Conservation (phyloP, 106 monocot genomes). For the Cymbidium sinense region DNA sequence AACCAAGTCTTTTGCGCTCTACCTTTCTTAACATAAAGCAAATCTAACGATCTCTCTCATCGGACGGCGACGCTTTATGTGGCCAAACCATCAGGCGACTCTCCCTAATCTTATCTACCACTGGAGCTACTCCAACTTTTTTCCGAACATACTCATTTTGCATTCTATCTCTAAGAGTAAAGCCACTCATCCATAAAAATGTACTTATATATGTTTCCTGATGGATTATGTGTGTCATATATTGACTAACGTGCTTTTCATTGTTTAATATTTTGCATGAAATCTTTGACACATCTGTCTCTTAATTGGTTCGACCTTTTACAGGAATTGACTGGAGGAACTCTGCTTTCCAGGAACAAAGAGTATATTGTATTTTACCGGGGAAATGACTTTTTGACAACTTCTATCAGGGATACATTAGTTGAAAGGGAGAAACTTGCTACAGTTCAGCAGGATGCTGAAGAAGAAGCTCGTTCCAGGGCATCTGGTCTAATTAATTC, state of each 20-base stretch:
- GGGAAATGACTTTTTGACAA: conserved; percentile 81
- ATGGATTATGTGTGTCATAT: not conserved
- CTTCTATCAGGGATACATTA: conserved; percentile 45
- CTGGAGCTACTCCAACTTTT: too few relatives aligned
- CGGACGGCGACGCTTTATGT: too few relatives aligned
- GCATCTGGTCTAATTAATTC: conserved; percentile 38
- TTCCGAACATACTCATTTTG: too few relatives aligned
- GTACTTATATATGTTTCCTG: not conserved
- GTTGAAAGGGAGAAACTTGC: conserved; percentile 54
- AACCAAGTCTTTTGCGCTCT: too few relatives aligned
- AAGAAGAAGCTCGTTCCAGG: conserved; percentile 68
- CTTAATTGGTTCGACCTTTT: conserved; percentile 3
- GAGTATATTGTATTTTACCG: conserved; percentile 91
- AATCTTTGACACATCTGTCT: not conserved
- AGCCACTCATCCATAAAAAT: too few relatives aligned
- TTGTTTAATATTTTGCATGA: not conserved
- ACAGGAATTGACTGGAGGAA: conserved; percentile 90
- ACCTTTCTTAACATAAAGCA: too few relatives aligned
- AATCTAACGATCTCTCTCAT: too few relatives aligned
- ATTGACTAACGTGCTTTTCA: not conserved
- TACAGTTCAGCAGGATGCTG: conserved; percentile 50
- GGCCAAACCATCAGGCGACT: too few relatives aligned
- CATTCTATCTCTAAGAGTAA: too few relatives aligned
- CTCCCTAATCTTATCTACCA: too few relatives aligned
- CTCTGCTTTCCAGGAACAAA: conserved; percentile 86